phyloP scores from a whole-genome alignment of 768 basidiomycete genomes.

The Pulveroboletus frians region DNA sequence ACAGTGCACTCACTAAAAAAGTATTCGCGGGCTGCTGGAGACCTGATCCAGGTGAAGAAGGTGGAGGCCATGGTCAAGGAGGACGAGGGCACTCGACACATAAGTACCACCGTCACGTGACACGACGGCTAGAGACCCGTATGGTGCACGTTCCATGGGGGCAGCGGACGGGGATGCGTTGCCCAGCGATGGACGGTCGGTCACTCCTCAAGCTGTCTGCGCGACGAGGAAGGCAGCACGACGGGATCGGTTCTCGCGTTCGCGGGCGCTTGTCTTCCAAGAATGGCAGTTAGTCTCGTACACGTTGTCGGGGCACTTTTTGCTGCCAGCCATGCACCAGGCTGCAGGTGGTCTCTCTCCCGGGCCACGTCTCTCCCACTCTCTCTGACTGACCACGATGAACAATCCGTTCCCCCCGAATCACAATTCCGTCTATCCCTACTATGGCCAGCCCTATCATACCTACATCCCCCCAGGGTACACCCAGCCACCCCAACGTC shows the following conservation, averaged over 20 bases:
- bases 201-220: neutral
- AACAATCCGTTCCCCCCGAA: slow-evolving; percentile 29
- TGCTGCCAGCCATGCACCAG: slow-evolving; percentile 20
- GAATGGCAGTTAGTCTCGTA: slow-evolving; percentile 28
- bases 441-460: slow-evolving; percentile 43
- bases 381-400: slow-evolving; percentile 20
- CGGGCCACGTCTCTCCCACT: neutral
- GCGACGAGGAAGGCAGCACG: neutral
- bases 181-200: neutral
- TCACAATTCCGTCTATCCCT: slow-evolving; percentile 41
- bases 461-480: slow-evolving; percentile 31
- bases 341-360: slow-evolving; percentile 12
- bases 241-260: neutral
- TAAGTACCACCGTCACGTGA: slow-evolving; percentile 10
- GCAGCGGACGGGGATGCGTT: neutral
- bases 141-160: too few relatives aligned
- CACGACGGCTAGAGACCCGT: neutral
- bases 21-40: slow-evolving; percentile 87
- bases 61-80: slow-evolving; percentile 63
- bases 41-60: slow-evolving; percentile 85
- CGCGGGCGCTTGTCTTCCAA: slow-evolving; percentile 18
- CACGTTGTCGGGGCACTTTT: slow-evolving; percentile 22
- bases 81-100: neutral
- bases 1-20: slow-evolving; percentile 86
- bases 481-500: slow-evolving; percentile 18